Base-by-base conservation (phyloP, 352 stramenopile genomes). In the Pythium periplocum region DNA sequence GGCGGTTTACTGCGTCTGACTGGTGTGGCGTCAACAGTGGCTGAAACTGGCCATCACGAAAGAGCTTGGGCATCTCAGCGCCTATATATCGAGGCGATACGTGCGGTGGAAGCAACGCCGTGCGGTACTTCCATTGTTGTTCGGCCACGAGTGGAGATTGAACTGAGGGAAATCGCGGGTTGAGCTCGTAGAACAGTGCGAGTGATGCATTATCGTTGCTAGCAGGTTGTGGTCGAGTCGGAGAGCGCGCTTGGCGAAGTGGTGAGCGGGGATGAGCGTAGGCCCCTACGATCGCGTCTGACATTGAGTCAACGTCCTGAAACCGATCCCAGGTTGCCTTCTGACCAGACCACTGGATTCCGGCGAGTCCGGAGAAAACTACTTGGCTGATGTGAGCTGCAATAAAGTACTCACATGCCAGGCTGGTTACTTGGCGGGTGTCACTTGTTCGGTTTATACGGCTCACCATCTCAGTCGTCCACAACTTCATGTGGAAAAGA, bases 121-220 rank as follows among this genome's bases (percentile, higher is more conserved):
- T 73, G 43, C 73, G 69, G 46, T 72, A 68, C 40, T 77, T 70
- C 77, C 77, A 87, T 60, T 86, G 74, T 51, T 66, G 65, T 2
- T 74, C 71, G 35, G 45, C 53, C 32, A 73, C 54, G 37, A 67
- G 61, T 9, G 71, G 71, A 6, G 71, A 69, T 10, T 75, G 64
- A n/a, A 85, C 64, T 0, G 77, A 87, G 17, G 77, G 77, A 39
- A 87, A 87, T 2, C 73, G 73, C 26, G 77, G 75, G 34, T 87
- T 87, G 7, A 83, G 60, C 48, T 87, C 68, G 6, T 77, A 62
- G 53, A 71, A 86, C 5, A 69, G 32, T 0, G 49, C 56, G 4
- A 77, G 48, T 8, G 63, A 55, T 3, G 49, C 4, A n/a, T 64
- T 49, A 38, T 38, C 45, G 30, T 7, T 17, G 45, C 45, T 6